Conservation (phyloP, 2,329 filamentous ascomycete species). For the Paraconiothyrium sp. region DNA sequence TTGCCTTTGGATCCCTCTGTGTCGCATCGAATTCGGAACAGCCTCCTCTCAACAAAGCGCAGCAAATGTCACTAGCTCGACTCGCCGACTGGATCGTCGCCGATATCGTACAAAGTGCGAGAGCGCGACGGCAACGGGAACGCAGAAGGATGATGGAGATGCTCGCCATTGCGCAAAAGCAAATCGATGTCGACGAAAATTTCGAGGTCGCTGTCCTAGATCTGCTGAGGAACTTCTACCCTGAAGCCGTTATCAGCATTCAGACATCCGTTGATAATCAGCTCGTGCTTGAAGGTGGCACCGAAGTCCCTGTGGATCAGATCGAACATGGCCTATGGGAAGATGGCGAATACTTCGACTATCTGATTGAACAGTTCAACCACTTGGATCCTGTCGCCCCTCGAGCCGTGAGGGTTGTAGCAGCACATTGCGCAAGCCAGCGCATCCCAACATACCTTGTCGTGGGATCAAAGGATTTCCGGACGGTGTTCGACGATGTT, state of each 20-base stretch:
- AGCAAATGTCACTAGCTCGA: constrained; percentile 46
- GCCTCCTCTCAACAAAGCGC: constrained; percentile 39
- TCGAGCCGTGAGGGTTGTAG: constrained; percentile 50
- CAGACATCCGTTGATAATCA: constrained; percentile 33
- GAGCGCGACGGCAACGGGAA: constrained; percentile 51
- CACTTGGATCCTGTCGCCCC: constrained; percentile 41
- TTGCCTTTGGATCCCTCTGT: constrained; percentile 56
- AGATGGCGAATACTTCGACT: constrained; percentile 53
- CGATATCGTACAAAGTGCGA: constrained; percentile 53
- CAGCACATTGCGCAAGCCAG: constrained; percentile 48
- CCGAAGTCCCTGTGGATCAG: constrained; percentile 37
- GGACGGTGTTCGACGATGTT: constrained; percentile 58
- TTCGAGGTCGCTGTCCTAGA: constrained; percentile 37
- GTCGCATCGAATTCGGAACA: constrained; percentile 51
- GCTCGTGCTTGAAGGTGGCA: constrained; percentile 39
- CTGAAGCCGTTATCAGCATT: constrained; percentile 42
- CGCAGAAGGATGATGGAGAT: constrained; percentile 52
- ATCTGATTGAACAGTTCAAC: constrained; percentile 51
- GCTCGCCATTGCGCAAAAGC: constrained; percentile 37
- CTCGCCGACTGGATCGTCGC: constrained; percentile 53
- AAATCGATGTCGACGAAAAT: constrained; percentile 28
- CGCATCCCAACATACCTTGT: constrained; percentile 48
- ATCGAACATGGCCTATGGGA: constrained; percentile 57
- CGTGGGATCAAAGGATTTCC: constrained; percentile 54
- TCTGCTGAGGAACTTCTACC: constrained; percentile 48